These are phyloP conservation scores for Pseudodiploospora longispora DNA, from an alignment of 2,329 filamentous ascomycete species.

Conservation along the genomic window DNA sequence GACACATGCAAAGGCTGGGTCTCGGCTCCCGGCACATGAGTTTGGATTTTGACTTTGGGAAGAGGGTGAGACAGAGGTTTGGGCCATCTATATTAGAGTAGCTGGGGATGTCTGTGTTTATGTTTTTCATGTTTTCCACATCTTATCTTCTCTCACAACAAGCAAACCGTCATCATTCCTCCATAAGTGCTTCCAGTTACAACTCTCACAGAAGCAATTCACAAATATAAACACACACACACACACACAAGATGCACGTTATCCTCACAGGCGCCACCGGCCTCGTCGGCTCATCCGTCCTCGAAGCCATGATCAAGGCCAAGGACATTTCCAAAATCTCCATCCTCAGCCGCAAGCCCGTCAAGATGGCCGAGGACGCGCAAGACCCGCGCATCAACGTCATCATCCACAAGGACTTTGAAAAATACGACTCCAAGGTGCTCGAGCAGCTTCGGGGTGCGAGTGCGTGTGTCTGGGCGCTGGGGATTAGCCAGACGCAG, in stretches of 20 bases:
- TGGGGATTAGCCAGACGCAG: constrained; percentile 54
- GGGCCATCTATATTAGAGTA: too few relatives aligned
- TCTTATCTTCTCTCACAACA: too few relatives aligned
- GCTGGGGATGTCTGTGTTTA: too few relatives aligned
- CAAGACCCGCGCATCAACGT: constrained; percentile 55
- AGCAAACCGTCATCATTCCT: neutral
- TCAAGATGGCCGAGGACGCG: constrained; percentile 50
- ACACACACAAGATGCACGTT: constrained; percentile 43
- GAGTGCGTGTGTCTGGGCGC: constrained; percentile 64
- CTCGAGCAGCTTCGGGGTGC: constrained; percentile 55
- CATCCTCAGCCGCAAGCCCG: constrained; percentile 57
- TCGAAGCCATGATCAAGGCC: constrained; percentile 52
- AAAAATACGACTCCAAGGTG: constrained; percentile 47
- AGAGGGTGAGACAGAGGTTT: too few relatives aligned
- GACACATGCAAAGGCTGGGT: too few relatives aligned
- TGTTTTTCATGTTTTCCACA: too few relatives aligned
- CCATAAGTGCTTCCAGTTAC: too few relatives aligned
- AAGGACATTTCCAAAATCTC: constrained; percentile 55
- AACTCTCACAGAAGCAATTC: too few relatives aligned
- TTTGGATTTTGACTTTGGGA: too few relatives aligned
- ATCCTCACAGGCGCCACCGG: constrained; percentile 63
- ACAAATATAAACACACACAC: neutral
- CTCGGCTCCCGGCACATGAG: too few relatives aligned
- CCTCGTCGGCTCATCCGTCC: constrained; percentile 52
- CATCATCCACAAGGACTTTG: constrained; percentile 61